Percentiles rank a stretch among this genome's conserved stretches.
Evolutionary conservation across 768 basidiomycete species (phyloP).

Genomic region (Tricholoma saponaceum): DNA sequence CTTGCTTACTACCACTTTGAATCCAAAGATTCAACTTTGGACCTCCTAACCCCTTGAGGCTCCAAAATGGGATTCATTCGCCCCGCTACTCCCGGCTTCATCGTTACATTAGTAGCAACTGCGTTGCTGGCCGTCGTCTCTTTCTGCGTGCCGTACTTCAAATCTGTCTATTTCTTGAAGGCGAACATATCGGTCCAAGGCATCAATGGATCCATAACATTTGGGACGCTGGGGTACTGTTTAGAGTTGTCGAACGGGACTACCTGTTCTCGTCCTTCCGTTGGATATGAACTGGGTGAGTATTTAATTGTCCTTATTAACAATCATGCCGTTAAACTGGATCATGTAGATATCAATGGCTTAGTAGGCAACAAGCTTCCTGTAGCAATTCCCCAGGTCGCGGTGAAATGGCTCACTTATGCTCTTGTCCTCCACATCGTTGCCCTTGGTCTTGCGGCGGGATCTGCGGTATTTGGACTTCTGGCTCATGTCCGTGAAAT

Average conservation of each 20-base stretch:
- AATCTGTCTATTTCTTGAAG: constrained; percentile 85
- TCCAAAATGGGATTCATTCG: constrained; percentile 58
- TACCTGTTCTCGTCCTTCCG: constrained; percentile 72
- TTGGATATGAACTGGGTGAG: constrained; percentile 89
- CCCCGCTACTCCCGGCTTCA: constrained; percentile 87
- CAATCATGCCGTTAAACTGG: constrained; percentile 7
- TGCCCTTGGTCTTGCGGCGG: constrained; percentile 70
- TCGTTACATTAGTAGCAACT: constrained; percentile 78
- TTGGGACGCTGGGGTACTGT: constrained; percentile 93
- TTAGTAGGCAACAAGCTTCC: constrained; percentile 66
- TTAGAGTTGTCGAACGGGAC: constrained; percentile 47
- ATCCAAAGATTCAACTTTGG: not conserved
- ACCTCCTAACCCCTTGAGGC: not conserved
- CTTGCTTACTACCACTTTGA: not conserved
- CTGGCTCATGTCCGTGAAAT: constrained; percentile 86
- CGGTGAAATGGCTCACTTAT: constrained; percentile 95
- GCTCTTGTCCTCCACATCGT: constrained; percentile 89
- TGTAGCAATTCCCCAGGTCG: constrained; percentile 74
- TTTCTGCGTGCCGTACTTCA: constrained; percentile 89
- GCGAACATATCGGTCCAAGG: constrained; percentile 51
- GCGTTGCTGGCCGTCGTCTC: constrained; percentile 79
- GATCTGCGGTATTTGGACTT: constrained; percentile 76
- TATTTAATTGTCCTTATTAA: constrained; percentile 10
- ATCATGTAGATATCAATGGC: constrained; percentile 65
- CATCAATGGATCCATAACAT: constrained; percentile 60